phyloP scores from a whole-genome alignment of 2,329 filamentous ascomycete species.

The Teratosphaeria nubilosa region DNA sequence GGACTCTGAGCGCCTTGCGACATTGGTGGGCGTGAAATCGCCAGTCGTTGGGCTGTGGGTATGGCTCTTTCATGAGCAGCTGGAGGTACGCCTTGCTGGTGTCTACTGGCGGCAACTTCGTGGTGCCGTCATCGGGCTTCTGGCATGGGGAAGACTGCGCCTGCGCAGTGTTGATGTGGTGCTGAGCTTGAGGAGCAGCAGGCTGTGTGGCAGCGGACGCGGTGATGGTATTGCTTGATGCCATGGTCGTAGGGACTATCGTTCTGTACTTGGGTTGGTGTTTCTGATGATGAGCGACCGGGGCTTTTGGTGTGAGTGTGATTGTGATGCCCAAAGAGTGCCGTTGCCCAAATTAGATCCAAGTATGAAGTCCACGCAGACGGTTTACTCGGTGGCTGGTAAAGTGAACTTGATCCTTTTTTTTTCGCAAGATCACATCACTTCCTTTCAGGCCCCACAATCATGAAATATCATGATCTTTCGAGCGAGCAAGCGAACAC shows the following conservation, averaged over 20 bases:
- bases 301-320: not conserved
- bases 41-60: not conserved
- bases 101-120: not conserved
- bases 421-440: not conserved
- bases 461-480: not conserved
- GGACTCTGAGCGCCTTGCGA: not conserved
- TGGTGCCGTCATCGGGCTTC: not conserved
- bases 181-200: not conserved
- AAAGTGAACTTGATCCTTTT: not conserved
- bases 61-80: constrained; percentile 5
- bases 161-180: not conserved
- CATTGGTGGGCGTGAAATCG: not conserved
- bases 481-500: not conserved
- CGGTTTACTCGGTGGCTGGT: not conserved
- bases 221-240: not conserved
- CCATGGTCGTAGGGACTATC: not conserved
- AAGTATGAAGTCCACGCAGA: not conserved
- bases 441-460: not conserved
- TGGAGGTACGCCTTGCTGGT: constrained; percentile 1
- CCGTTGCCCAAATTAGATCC: not conserved
- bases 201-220: not conserved
- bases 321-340: not conserved
- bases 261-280: not conserved
- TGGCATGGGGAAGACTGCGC: not conserved
- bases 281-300: not conserved